phyloP scores from a whole-genome alignment of 352 stramenopile genomes.

The Globisporangium yorkense region DNA sequence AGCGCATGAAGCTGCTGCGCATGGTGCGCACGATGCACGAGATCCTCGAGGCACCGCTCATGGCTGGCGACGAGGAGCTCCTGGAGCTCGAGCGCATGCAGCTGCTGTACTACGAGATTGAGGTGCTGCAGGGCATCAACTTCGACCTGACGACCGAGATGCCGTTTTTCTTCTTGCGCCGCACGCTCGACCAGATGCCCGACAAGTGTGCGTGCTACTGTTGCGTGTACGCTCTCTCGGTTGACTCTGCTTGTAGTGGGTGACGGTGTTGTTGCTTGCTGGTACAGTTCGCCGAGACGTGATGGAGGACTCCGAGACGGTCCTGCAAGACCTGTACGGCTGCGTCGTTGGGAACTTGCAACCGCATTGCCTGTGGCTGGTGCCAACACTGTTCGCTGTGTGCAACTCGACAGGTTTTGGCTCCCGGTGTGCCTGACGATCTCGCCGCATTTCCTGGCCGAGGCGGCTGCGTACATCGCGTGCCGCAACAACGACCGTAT shows the following conservation, averaged over 20 bases:
- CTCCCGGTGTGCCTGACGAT: slow-evolving; percentile 53
- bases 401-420: slow-evolving; percentile 40
- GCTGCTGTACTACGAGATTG: slow-evolving; percentile 80
- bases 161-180: slow-evolving; percentile 66
- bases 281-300: slow-evolving; percentile 43
- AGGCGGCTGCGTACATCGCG: slow-evolving; percentile 72
- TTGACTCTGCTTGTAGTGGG: too few relatives aligned
- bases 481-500: slow-evolving; percentile 66
- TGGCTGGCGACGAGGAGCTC: slow-evolving; percentile 75
- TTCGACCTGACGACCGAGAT: slow-evolving; percentile 78
- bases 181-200: slow-evolving; percentile 59
- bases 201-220: slow-evolving; percentile 35
- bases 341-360: not conserved
- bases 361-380: too few relatives aligned
- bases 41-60: slow-evolving; percentile 64
- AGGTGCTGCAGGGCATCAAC: slow-evolving; percentile 76
- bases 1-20: slow-evolving; percentile 83
- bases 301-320: slow-evolving; percentile 36
- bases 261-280: too few relatives aligned
- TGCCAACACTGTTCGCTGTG: not conserved
- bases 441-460: slow-evolving; percentile 48
- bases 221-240: not conserved
- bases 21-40: slow-evolving; percentile 86
- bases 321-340: slow-evolving; percentile 63
- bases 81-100: slow-evolving; percentile 83